A percentile compares a stretch with the other conserved stretches of the same genome.
Conservation (phyloP, 306 rosid species). For the Vigna mungo region DNA sequence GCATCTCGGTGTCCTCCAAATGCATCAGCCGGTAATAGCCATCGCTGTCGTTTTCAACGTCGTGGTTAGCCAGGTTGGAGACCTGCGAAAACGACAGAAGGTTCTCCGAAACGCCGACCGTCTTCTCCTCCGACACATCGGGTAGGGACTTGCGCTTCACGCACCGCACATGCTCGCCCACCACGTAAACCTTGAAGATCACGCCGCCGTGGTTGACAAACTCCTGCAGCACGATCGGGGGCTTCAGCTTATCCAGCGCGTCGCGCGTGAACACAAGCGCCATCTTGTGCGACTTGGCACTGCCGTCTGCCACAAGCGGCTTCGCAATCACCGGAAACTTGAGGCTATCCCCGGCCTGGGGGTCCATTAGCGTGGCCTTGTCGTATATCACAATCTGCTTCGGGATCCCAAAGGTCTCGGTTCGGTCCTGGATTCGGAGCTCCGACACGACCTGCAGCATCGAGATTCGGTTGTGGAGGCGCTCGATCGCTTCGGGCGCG, state of each 20-base stretch:
- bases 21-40: conserved; percentile 78
- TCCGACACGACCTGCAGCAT: conserved; percentile 94
- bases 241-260: conserved; percentile 70
- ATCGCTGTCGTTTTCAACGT: conserved; percentile 62
- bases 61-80: conserved; percentile 68
- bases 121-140: conserved; percentile 74
- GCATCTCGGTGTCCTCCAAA: conserved; percentile 84
- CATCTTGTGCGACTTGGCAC: conserved; percentile 93
- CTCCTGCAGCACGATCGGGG: conserved; percentile 88
- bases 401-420: conserved; percentile 85
- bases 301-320: conserved; percentile 90
- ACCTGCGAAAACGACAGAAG: conserved; percentile 83
- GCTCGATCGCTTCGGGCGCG: conserved; percentile 76
- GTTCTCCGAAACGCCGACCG: conserved; percentile 56
- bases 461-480: conserved; percentile 89
- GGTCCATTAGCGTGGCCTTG: conserved; percentile 68
- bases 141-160: conserved; percentile 92
- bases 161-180: conserved; percentile 72
- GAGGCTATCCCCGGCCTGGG: conserved; percentile 64
- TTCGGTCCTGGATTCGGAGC: conserved; percentile 58
- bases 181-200: conserved; percentile 90
- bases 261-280: conserved; percentile 71
- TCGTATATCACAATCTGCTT: conserved; percentile 89
- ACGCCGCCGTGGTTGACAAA: conserved; percentile 96
- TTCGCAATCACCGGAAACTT: conserved; percentile 88